Evolutionary conservation across 1,284 basidiomycete genomes (phyloP).

Genomic region (Flammula alnicola): DNA sequence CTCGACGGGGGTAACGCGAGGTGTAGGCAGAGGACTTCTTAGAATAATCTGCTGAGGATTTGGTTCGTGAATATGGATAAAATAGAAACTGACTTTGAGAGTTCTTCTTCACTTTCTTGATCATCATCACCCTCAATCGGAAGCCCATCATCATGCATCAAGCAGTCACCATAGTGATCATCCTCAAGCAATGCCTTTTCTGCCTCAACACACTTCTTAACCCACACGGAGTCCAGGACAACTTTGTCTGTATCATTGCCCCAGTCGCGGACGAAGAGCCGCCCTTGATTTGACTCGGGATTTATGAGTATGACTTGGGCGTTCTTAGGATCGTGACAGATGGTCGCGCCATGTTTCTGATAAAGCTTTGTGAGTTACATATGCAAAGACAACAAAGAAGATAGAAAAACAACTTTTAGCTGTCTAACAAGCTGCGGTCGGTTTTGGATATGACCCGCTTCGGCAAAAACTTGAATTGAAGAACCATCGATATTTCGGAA

Average conservation of each 20-base stretch:
- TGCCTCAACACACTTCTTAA: conserved; percentile 42
- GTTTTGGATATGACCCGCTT: conserved; percentile 52
- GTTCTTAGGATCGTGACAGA: conserved; percentile 49
- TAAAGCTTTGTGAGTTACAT: background rate
- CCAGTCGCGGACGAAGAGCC: conserved; percentile 60
- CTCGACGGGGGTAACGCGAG: conserved; percentile 58
- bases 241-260: conserved; percentile 50
- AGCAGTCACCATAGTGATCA: conserved; percentile 61
- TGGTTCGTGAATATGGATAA: conserved; percentile 6
- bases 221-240: conserved; percentile 53
- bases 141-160: conserved; percentile 49
- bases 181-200: conserved; percentile 46
- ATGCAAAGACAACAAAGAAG: conserved; percentile 4
- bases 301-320: conserved; percentile 64
- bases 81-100: conserved; percentile 32
- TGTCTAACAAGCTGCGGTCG: conserved; percentile 55
- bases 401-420: conserved; percentile 45
- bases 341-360: conserved; percentile 57
- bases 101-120: conserved; percentile 37
- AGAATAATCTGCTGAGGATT: conserved; percentile 27
- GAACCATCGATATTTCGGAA: conserved; percentile 36
- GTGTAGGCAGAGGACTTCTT: conserved; percentile 62
- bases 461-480: conserved; percentile 47
- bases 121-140: conserved; percentile 43
- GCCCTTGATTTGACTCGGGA: conserved; percentile 51